phyloP scores from a whole-genome alignment of 139 green algal species.

The Coelastrella sp. region DNA sequence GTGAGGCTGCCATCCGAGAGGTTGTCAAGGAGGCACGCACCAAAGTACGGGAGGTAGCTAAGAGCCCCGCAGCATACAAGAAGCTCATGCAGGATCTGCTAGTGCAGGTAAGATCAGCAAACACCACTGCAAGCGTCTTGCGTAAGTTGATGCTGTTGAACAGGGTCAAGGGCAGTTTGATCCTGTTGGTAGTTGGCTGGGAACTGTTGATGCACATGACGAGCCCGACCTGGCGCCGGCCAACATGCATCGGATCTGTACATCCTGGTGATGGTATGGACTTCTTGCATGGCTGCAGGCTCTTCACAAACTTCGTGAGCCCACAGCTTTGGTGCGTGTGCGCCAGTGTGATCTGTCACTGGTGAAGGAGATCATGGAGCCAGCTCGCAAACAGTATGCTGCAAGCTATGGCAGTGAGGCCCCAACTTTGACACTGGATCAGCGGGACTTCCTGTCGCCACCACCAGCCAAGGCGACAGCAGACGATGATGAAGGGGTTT shows the following conservation, averaged over 20 bases:
- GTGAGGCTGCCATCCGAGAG: slow-evolving; percentile 85
- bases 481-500: slow-evolving; percentile 54
- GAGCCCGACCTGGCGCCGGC: too few species aligned
- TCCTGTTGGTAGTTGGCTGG: not conserved
- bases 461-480: slow-evolving; percentile 58
- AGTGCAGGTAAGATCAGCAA: slow-evolving; percentile 75
- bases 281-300: slow-evolving; percentile 61
- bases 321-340: slow-evolving; percentile 71
- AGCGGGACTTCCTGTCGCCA: slow-evolving; percentile 76
- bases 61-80: slow-evolving; percentile 82
- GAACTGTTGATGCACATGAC: too few species aligned
- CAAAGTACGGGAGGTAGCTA: slow-evolving; percentile 71
- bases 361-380: slow-evolving; percentile 71
- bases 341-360: slow-evolving; percentile 78
- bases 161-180: too few species aligned
- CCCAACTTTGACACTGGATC: slow-evolving; percentile 75
- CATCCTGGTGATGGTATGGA: not conserved
- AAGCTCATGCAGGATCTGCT: slow-evolving; percentile 90
- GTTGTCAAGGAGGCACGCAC: slow-evolving; percentile 67
- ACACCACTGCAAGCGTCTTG: not conserved
- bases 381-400: slow-evolving; percentile 67
- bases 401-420: slow-evolving; percentile 61
- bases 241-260: not conserved
- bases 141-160: not conserved
- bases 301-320: slow-evolving; percentile 82